Evolutionary conservation across 495 filamentous ascomycete genomes (phyloP).

Genomic region (Tuber aestivum): DNA sequence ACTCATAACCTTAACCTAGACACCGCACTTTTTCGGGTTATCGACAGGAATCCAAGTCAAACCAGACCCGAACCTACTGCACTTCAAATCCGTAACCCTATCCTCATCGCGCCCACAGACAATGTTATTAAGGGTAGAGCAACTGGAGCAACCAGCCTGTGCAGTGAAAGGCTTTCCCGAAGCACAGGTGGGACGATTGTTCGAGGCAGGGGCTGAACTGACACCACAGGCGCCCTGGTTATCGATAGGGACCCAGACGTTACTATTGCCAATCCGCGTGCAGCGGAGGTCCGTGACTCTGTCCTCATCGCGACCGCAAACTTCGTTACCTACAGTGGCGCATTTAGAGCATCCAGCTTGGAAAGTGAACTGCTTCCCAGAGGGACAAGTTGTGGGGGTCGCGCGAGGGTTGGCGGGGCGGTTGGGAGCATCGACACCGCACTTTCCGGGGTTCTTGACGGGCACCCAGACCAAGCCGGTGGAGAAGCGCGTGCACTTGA

Average conservation of each 20-base stretch:
- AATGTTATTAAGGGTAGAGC: not conserved
- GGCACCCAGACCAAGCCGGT: not conserved
- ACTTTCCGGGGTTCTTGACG: not conserved
- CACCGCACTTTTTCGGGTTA: constrained; percentile 9
- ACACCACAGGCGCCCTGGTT: no score
- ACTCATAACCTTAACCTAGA: not conserved
- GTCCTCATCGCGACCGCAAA: no score
- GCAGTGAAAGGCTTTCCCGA: not conserved
- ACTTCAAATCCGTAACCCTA: constrained; percentile 8
- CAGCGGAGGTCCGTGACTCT: no score
- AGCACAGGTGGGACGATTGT: no score
- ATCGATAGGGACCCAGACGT: no score
- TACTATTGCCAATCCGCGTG: no score
- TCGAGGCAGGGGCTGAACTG: no score
- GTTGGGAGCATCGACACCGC: not conserved
- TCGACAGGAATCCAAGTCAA: constrained; percentile 11
- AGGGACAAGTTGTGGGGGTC: not conserved
- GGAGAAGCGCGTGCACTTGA: not conserved
- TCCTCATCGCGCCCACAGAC: constrained; percentile 14
- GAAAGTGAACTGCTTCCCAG: no score
- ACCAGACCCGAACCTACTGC: not conserved
- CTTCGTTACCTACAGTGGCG: no score
- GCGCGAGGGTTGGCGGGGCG: no score
- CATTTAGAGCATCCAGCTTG: no score
- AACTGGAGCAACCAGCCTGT: constrained; percentile 5